Percentiles rank a stretch among this genome's conserved stretches.
Evolutionary conservation across 1,139 yeast genomes (phyloP).

Genomic region (Scheffersomyces parashehatae): DNA sequence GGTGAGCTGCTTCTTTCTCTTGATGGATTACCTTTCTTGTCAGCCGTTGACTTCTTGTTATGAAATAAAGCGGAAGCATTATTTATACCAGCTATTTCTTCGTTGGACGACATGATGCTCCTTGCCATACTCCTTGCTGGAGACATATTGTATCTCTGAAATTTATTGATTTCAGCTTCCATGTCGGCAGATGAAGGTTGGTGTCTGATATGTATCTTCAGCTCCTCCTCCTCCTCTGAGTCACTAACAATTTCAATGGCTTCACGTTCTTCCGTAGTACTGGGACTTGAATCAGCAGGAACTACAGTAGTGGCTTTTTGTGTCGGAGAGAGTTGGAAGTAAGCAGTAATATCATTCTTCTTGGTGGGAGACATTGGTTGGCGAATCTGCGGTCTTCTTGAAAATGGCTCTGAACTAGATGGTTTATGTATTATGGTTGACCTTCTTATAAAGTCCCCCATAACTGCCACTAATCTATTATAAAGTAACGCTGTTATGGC

Average conservation of each 20-base stretch:
- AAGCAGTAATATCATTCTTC: conserved; percentile 1
- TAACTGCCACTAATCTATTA: conserved; percentile 4
- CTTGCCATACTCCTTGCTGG: conserved; percentile 6
- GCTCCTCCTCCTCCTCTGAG: conserved; percentile 20
- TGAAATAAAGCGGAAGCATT: neutral
- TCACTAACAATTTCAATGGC: conserved; percentile 24
- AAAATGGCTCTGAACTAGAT: neutral
- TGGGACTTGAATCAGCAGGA: neutral
- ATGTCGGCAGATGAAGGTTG: conserved; percentile 12
- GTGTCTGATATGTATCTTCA: conserved; percentile 7
- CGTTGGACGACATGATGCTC: neutral
- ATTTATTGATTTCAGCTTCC: conserved; percentile 20
- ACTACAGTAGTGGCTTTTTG: neutral
- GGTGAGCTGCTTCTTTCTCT: neutral
- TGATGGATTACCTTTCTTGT: neutral
- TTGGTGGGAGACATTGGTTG: neutral
- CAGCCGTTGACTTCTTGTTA: too few species aligned
- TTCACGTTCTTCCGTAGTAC: neutral
- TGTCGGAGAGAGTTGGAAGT: conserved; percentile 9
- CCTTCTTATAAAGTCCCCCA: conserved; percentile 10
- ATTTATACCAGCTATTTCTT: neutral
- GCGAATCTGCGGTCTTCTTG: neutral
- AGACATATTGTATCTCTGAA: conserved; percentile 13
- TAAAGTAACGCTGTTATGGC: conserved; percentile 4
- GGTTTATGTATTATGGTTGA: neutral